Conservation (phyloP, 225 moss, liverwort and hornwort genomes). For the Sphagnum contortum region DNA sequence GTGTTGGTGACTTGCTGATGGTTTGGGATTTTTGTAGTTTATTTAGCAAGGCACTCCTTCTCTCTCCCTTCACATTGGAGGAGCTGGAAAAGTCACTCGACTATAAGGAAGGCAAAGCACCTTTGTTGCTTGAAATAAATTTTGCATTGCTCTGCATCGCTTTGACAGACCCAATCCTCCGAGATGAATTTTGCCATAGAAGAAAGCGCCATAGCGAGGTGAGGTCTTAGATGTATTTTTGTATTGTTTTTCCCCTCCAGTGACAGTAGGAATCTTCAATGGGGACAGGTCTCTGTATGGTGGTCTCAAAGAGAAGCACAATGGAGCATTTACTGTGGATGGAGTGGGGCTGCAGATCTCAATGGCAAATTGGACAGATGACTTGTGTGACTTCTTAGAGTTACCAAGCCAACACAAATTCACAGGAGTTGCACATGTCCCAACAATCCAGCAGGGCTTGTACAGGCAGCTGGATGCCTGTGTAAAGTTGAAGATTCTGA, state of each 20-base stretch:
- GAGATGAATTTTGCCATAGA: constrained; percentile 79
- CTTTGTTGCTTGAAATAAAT: constrained; percentile 62
- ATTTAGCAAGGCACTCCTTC: constrained; percentile 76
- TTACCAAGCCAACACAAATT: constrained; percentile 59
- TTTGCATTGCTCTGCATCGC: constrained; percentile 76
- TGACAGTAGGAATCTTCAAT: no score
- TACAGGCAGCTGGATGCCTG: constrained; percentile 53
- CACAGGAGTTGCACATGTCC: constrained; percentile 21
- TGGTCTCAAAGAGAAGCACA: no score
- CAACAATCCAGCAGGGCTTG: constrained; percentile 75
- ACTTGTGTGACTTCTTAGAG: constrained; percentile 85
- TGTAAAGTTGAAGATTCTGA: constrained; percentile 77
- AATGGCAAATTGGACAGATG: constrained; percentile 69
- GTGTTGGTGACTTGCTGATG: constrained; percentile 78
- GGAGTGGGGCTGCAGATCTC: constrained; percentile 10
- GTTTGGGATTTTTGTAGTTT: constrained; percentile 95
- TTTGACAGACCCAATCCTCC: constrained; percentile 65
- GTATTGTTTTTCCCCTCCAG: no score
- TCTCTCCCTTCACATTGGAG: constrained; percentile 79
- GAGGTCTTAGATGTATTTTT: constrained; percentile 7
- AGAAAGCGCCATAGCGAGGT: constrained; percentile 77
- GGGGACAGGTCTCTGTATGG: no score
- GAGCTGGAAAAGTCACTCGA: constrained; percentile 92
- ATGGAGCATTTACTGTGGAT: no score
- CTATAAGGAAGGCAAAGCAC: constrained; percentile 83